These are phyloP conservation scores for Botrytis pseudocinerea DNA, from an alignment of 2,329 filamentous ascomycete genomes.

Conservation along the genomic window DNA sequence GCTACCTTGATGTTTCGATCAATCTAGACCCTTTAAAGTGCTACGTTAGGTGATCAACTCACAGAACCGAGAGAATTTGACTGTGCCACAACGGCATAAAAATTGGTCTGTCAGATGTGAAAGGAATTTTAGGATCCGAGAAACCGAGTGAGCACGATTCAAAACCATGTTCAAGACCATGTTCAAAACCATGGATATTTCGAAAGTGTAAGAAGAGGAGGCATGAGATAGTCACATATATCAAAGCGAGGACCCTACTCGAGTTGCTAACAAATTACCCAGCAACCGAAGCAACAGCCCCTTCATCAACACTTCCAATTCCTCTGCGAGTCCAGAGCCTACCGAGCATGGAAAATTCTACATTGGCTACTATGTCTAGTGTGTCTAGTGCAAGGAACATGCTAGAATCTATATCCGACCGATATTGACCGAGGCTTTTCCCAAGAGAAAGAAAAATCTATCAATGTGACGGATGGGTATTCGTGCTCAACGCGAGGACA, in stretches of 20 bases:
- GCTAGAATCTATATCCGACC: neutral
- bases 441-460: neutral
- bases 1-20: conserved; percentile 7
- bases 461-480: neutral
- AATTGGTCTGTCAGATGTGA: neutral
- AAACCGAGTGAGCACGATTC: neutral
- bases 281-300: neutral
- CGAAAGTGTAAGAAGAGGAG: neutral
- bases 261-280: neutral
- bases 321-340: too few relatives aligned
- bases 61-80: neutral
- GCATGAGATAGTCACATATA: neutral
- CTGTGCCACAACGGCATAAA: neutral
- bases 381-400: neutral
- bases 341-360: neutral
- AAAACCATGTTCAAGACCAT: neutral
- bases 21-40: neutral
- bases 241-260: neutral
- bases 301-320: neutral
- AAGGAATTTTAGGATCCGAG: neutral
- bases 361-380: neutral
- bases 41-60: neutral
- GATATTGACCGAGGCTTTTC: neutral
- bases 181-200: neutral
- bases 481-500: neutral